These are phyloP conservation scores for Fusarium sp. DNA, from an alignment of 2,329 filamentous ascomycete species.

Conservation along the genomic window DNA sequence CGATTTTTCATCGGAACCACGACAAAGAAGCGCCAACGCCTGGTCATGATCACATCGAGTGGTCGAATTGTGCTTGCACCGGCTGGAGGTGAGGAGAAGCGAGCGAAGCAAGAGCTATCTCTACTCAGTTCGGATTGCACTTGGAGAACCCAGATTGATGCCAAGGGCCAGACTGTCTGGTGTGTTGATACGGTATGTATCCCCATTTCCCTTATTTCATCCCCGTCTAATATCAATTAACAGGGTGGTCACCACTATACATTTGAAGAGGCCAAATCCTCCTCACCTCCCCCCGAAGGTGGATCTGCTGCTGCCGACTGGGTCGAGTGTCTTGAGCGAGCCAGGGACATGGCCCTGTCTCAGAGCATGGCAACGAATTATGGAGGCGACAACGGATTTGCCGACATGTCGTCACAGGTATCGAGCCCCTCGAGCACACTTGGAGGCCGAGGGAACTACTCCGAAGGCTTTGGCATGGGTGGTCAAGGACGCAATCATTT, in stretches of 20 bases:
- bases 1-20: conserved; percentile 93
- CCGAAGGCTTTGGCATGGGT: conserved; percentile 61
- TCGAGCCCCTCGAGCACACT: conserved; percentile 84
- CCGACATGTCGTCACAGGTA: conserved; percentile 76
- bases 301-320: conserved; percentile 86
- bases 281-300: conserved; percentile 63
- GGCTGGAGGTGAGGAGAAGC: conserved; percentile 94
- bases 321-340: conserved; percentile 88
- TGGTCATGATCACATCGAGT: conserved; percentile 95
- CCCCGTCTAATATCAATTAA: not conserved
- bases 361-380: conserved; percentile 77
- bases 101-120: conserved; percentile 92
- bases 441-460: conserved; percentile 66
- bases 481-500: conserved; percentile 68
- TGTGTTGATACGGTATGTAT: conserved; percentile 88
- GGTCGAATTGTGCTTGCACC: conserved; percentile 91
- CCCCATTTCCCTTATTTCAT: conserved; percentile 34
- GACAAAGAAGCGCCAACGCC: conserved; percentile 89
- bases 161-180: conserved; percentile 90
- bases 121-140: conserved; percentile 79
- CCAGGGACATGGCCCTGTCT: conserved; percentile 84
- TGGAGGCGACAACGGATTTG: conserved; percentile 74
- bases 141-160: conserved; percentile 84
- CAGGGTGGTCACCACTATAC: conserved; percentile 92
- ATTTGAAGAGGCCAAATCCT: conserved; percentile 91